A percentile compares a stretch with the other conserved stretches of the same genome.
Conservation (phyloP, 2,329 filamentous ascomycete species). For the Aspergillus texensis region DNA sequence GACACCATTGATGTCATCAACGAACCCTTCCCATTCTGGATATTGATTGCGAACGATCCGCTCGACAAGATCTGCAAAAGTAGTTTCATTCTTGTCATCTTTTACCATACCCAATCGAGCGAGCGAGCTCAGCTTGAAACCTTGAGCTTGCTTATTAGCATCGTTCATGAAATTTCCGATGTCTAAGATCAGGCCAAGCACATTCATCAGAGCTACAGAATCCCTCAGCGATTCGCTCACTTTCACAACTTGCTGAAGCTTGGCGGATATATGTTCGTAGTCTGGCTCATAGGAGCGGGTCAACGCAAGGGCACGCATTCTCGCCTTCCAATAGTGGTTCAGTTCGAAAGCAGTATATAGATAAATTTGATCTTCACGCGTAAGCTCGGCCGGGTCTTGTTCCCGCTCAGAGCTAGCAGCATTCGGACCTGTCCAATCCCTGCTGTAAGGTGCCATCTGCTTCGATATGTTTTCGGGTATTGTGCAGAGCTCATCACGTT, state of each 20-base stretch:
- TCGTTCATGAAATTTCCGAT: slow-evolving; percentile 99
- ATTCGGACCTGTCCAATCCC: slow-evolving; percentile 91
- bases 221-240: slow-evolving; percentile 89
- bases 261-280: slow-evolving; percentile 86
- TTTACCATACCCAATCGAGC: slow-evolving; percentile 95
- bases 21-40: slow-evolving; percentile 89
- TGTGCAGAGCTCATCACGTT: slow-evolving; percentile 88
- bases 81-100: slow-evolving; percentile 97
- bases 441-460: slow-evolving; percentile 90
- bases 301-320: slow-evolving; percentile 86
- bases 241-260: slow-evolving; percentile 80
- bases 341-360: slow-evolving; percentile 90
- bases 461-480: slow-evolving; percentile 90
- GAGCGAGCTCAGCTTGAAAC: slow-evolving; percentile 96
- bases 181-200: slow-evolving; percentile 91
- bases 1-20: slow-evolving; percentile 80
- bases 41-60: slow-evolving; percentile 96
- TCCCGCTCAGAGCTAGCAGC: slow-evolving; percentile 77
- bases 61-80: slow-evolving; percentile 92
- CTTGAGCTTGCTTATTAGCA: slow-evolving; percentile 94
- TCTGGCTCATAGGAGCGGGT: slow-evolving; percentile 83
- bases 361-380: slow-evolving; percentile 93
- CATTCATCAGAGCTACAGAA: slow-evolving; percentile 92
- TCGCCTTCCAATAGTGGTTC: slow-evolving; percentile 97
- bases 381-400: slow-evolving; percentile 83